Evolutionary conservation across 1,284 basidiomycete species (phyloP).

Genomic region (Phaffia rhodozyma): DNA sequence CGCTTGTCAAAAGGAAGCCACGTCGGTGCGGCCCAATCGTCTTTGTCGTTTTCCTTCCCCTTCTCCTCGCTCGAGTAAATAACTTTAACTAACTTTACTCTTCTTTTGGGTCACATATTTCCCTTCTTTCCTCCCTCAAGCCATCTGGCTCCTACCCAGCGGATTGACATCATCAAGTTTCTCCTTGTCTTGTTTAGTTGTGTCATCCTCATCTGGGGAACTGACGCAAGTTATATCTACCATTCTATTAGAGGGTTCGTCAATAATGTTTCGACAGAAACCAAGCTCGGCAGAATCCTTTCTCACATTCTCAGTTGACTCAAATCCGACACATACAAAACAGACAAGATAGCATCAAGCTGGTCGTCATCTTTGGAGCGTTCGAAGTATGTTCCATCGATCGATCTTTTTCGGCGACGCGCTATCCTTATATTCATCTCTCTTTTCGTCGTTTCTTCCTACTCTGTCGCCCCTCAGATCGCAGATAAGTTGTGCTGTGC

Average conservation of each 20-base stretch:
- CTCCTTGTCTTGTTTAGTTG: constrained; percentile 67
- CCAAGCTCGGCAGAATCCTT: background rate
- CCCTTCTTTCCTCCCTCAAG: background rate
- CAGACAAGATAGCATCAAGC: constrained; percentile 85
- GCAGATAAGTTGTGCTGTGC: constrained; percentile 89
- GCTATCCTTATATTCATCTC: background rate
- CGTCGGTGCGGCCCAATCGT: background rate
- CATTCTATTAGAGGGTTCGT: constrained; percentile 78
- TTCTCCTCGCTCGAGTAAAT: background rate
- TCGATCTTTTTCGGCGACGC: background rate
- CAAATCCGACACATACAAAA: too few species aligned
- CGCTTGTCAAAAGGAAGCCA: background rate
- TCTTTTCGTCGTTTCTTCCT: background rate
- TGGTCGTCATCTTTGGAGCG: constrained; percentile 98
- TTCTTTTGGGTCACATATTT: background rate
- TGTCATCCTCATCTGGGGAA: constrained; percentile 62
- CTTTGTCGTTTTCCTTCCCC: background rate
- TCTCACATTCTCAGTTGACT: too few species aligned
- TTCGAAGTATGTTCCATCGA: constrained; percentile 52
- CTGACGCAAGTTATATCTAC: constrained; percentile 96
- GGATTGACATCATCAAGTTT: constrained; percentile 75
- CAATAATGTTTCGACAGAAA: too few species aligned
- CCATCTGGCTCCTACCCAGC: constrained; percentile 65
- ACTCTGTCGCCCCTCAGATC: constrained; percentile 48
- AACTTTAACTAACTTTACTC: background rate